A percentile compares a stretch with the other conserved stretches of the same genome.
Evolutionary conservation across 2,329 filamentous ascomycete species (phyloP).

Genomic region (Ceratocystis harringtonii): DNA sequence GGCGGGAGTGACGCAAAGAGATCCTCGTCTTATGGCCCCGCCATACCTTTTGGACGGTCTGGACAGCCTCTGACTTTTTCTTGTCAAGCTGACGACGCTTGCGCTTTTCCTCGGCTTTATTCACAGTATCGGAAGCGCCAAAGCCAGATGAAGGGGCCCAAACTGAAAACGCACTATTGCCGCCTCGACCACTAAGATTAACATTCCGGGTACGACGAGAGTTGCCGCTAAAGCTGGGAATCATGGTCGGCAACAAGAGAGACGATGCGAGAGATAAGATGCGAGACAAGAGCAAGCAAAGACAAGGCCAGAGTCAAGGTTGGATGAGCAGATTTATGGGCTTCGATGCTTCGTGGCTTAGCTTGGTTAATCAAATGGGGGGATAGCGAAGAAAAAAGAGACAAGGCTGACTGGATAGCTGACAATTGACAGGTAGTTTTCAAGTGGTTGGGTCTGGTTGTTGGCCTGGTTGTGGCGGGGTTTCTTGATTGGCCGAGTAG

Average conservation of each 20-base stretch:
- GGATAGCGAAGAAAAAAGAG: neutral
- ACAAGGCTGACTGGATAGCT: neutral
- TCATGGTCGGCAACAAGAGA: slow-evolving; percentile 44
- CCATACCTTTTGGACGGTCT: slow-evolving; percentile 66
- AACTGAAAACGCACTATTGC: slow-evolving; percentile 44
- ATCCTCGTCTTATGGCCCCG: slow-evolving; percentile 55
- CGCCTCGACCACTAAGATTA: slow-evolving; percentile 71
- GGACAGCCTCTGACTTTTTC: slow-evolving; percentile 57
- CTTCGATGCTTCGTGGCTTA: neutral
- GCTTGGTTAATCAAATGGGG: neutral
- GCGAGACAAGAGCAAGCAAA: no score
- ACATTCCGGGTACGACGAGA: slow-evolving; percentile 78
- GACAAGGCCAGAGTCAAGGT: neutral
- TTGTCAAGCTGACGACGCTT: slow-evolving; percentile 66
- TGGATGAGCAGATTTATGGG: neutral
- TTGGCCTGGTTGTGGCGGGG: neutral
- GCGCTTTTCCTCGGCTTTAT: slow-evolving; percentile 75
- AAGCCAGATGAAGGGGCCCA: slow-evolving; percentile 17
- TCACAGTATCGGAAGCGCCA: slow-evolving; percentile 61
- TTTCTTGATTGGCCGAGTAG: neutral
- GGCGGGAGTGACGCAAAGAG: slow-evolving; percentile 40
- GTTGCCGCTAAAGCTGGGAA: slow-evolving; percentile 78
- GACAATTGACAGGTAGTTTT: neutral
- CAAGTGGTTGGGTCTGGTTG: neutral
- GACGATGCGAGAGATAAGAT: neutral